These are phyloP conservation scores for Xylaria hypoxylon DNA, from an alignment of 2,329 filamentous ascomycete genomes.

Conservation along the genomic window DNA sequence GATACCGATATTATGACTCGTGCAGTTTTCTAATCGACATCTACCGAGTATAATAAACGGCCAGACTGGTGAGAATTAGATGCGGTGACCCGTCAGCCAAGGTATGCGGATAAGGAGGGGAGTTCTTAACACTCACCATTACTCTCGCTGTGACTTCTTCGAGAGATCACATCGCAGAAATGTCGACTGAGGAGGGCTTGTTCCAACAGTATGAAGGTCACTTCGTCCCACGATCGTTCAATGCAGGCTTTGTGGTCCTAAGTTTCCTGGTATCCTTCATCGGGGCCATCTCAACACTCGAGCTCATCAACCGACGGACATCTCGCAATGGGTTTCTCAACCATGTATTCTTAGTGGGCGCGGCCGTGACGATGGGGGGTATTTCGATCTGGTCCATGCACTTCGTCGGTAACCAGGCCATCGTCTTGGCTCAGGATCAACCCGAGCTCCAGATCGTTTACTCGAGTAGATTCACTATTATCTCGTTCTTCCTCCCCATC, in stretches of 20 bases:
- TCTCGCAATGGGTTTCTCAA: constrained; percentile 76
- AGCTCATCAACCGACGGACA: constrained; percentile 82
- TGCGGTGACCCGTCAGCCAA: not conserved
- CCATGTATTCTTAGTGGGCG: constrained; percentile 72
- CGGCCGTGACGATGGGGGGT: constrained; percentile 78
- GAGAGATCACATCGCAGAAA: constrained; percentile 30
- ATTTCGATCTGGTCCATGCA: constrained; percentile 84
- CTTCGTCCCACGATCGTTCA: constrained; percentile 63
- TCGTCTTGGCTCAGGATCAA: constrained; percentile 74
- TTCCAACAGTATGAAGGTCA: constrained; percentile 57
- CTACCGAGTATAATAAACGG: not conserved
- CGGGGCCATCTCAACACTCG: constrained; percentile 82
- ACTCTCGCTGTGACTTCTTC: not conserved
- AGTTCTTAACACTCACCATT: constrained; percentile 1
- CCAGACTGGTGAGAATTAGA: not conserved
- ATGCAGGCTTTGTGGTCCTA: constrained; percentile 73
- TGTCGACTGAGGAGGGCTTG: constrained; percentile 50
- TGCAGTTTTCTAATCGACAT: not conserved
- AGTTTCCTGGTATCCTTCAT: constrained; percentile 82
- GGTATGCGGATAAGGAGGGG: constrained; percentile 1
- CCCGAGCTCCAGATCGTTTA: constrained; percentile 77
- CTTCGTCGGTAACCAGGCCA: constrained; percentile 84
- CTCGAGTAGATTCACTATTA: constrained; percentile 75
- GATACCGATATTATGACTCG: not conserved
- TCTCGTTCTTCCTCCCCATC: constrained; percentile 85